These are phyloP conservation scores for Linum trigynum DNA, from an alignment of 345 rosid genomes.

Conservation along the genomic window DNA sequence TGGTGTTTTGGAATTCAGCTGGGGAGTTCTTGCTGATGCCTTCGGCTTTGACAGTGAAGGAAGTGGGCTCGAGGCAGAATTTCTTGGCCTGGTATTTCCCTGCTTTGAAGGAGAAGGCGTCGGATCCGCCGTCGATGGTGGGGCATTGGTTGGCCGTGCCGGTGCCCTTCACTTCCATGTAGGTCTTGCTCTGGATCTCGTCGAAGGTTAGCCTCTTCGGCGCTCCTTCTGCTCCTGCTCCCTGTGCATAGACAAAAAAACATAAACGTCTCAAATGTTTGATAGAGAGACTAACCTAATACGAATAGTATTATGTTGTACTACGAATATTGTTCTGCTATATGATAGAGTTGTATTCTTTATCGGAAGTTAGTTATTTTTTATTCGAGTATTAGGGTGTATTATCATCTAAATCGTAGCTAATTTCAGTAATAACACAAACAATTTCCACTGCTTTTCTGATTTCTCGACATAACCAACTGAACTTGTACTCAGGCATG, in stretches of 20 bases:
- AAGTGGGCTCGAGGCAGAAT: constrained; percentile 88
- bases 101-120: constrained; percentile 59
- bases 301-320: too few relatives aligned
- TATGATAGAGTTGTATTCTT: too few relatives aligned
- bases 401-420: too few relatives aligned
- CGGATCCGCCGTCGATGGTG: constrained; percentile 65
- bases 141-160: constrained; percentile 98
- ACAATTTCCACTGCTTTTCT: too few relatives aligned
- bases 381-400: too few relatives aligned
- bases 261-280: too few relatives aligned
- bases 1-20: constrained; percentile 83
- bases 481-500: too few relatives aligned
- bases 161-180: constrained; percentile 88
- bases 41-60: constrained; percentile 95
- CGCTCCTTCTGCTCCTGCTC: constrained; percentile 81
- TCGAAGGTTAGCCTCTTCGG: constrained; percentile 85
- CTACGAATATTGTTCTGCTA: too few relatives aligned
- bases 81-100: constrained; percentile 85
- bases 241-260: constrained; percentile 36
- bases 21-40: constrained; percentile 71
- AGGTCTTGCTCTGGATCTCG: constrained; percentile 93
- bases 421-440: too few relatives aligned
- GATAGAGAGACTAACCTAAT: too few relatives aligned
- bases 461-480: too few relatives aligned
- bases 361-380: too few relatives aligned